A percentile compares a stretch with the other conserved stretches of the same genome.
Conservation (phyloP, 768 basidiomycete genomes). For the Rhodotorula diobovata region DNA sequence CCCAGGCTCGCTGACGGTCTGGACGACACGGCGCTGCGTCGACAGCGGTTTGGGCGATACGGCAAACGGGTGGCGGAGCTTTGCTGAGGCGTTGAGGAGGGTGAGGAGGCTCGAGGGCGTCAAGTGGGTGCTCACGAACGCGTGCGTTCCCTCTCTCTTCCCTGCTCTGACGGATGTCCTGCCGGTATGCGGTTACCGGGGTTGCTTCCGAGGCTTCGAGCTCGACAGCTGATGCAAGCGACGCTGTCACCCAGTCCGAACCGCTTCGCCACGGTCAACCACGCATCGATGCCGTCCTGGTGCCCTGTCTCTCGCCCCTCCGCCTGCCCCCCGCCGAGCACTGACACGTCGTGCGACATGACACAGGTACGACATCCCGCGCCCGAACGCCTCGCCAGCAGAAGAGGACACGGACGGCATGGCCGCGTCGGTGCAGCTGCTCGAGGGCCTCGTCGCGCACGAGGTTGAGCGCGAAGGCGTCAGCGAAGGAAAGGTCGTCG, state of each 20-base stretch:
- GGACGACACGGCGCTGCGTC: too few species aligned
- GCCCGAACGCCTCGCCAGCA: not conserved
- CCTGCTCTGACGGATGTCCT: too few species aligned
- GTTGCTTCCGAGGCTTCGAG: too few species aligned
- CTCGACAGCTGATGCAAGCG: too few species aligned
- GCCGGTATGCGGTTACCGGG: too few species aligned
- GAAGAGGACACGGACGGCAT: conserved; percentile 75
- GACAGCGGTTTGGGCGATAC: conserved; percentile 14
- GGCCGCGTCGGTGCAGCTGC: conserved; percentile 58
- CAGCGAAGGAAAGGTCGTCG: conserved; percentile 51
- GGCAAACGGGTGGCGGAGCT: conserved; percentile 14
- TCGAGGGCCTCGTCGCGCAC: conserved; percentile 65
- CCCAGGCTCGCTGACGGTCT: too few species aligned
- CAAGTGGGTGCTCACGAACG: conserved; percentile 24
- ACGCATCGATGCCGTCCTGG: conserved; percentile 72
- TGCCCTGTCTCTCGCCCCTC: not conserved
- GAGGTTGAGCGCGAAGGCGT: conserved; percentile 70
- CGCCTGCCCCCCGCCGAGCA: not conserved
- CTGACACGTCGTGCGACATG: not conserved
- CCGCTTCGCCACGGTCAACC: conserved; percentile 67
- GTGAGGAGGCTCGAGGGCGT: not conserved
- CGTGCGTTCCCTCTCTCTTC: not conserved
- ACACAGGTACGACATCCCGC: conserved; percentile 23
- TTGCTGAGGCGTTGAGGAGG: not conserved
- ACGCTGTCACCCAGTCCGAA: conserved; percentile 46